Conservation (phyloP, 2,329 filamentous ascomycete species). For the Pestalotiopsis sp. region DNA sequence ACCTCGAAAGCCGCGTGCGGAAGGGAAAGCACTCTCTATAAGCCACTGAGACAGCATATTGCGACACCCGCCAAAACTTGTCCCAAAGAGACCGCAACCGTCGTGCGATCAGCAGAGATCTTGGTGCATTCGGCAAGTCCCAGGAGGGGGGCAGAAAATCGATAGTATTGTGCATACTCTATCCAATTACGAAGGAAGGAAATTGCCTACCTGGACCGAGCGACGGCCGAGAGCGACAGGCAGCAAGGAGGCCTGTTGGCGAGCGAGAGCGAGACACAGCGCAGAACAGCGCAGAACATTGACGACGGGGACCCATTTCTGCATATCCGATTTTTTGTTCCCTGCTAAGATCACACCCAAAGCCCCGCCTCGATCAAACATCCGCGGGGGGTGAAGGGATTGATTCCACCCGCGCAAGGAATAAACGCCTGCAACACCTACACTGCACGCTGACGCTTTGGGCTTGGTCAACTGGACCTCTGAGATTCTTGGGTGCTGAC, state of each 20-base stretch:
- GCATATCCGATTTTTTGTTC: neutral
- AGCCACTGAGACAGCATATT: constrained; percentile 1
- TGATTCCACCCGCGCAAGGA: constrained; percentile 4
- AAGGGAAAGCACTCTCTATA: neutral
- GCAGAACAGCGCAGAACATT: neutral
- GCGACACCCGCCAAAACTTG: neutral
- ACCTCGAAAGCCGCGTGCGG: neutral
- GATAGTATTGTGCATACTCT: neutral
- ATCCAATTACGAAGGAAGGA: neutral
- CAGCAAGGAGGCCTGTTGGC: neutral
- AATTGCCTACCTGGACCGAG: neutral
- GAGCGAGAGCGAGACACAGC: neutral
- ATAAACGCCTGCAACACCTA: constrained; percentile 5
- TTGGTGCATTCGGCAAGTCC: neutral
- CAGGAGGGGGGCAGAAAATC: neutral
- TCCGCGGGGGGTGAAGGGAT: constrained; percentile 9
- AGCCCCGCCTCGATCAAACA: constrained; percentile 7
- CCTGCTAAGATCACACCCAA: constrained; percentile 9
- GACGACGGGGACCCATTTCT: neutral
- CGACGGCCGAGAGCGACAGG: neutral
- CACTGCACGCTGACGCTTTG: constrained; percentile 4
- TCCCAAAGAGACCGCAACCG: neutral
- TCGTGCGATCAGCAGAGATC: neutral
- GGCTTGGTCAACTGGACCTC: constrained; percentile 11
- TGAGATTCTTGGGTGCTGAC: constrained; percentile 13